These are phyloP conservation scores for Penicillium herquei DNA, from an alignment of 495 filamentous ascomycete species.

Conservation along the genomic window DNA sequence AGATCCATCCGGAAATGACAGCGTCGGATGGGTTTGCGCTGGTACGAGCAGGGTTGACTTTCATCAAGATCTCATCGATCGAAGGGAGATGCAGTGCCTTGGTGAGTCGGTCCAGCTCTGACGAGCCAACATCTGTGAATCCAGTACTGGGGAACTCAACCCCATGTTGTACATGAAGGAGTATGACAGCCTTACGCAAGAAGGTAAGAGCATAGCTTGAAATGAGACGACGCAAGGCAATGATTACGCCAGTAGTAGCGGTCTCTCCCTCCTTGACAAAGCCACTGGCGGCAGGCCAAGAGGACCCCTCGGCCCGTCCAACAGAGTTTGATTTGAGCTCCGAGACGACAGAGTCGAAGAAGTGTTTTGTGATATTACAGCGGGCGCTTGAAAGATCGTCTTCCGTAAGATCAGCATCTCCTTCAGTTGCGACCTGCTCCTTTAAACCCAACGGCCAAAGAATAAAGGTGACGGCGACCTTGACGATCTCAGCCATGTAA, in stretches of 20 bases:
- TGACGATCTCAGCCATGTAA: slow-evolving; percentile 87
- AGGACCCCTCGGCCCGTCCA: slow-evolving; percentile 41
- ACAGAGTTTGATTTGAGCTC: slow-evolving; percentile 46
- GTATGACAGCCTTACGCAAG: slow-evolving; percentile 78
- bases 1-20: slow-evolving; percentile 78
- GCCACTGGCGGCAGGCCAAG: slow-evolving; percentile 41
- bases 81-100: slow-evolving; percentile 70
- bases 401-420: slow-evolving; percentile 30
- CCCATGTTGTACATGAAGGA: slow-evolving; percentile 85
- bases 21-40: slow-evolving; percentile 39
- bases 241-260: slow-evolving; percentile 36
- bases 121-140: slow-evolving; percentile 58
- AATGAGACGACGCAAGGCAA: slow-evolving; percentile 53
- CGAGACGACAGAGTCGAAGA: slow-evolving; percentile 42
- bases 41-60: slow-evolving; percentile 33
- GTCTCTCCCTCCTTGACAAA: slow-evolving; percentile 46
- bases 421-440: slow-evolving; percentile 35
- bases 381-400: slow-evolving; percentile 31
- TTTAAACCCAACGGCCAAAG: slow-evolving; percentile 44
- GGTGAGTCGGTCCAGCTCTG: slow-evolving; percentile 82
- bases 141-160: slow-evolving; percentile 80
- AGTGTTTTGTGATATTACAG: slow-evolving; percentile 32
- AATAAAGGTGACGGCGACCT: slow-evolving; percentile 56
- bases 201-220: slow-evolving; percentile 85
- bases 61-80: slow-evolving; percentile 72